Percentiles rank a stretch among this genome's conserved stretches.
Conservation (phyloP, 1,284 basidiomycete species). For the Malassezia vespertilionis region DNA sequence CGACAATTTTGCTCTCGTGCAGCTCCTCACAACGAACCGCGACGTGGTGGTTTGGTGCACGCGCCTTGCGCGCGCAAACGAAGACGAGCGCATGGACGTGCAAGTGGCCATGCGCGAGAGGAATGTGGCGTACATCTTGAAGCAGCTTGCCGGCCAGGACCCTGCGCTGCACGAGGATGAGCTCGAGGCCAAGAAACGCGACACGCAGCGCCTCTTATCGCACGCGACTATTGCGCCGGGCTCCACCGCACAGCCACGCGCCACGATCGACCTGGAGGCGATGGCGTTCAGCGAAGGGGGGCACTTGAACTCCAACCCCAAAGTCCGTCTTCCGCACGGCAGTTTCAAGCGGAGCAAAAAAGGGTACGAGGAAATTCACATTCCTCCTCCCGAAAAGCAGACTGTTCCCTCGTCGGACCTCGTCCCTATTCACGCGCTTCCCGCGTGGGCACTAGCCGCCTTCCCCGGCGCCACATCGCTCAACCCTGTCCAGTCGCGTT, state of each 20-base stretch:
- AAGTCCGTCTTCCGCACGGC: slow-evolving; percentile 90
- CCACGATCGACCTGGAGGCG: slow-evolving; percentile 75
- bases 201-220: slow-evolving; percentile 56
- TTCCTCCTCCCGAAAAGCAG: slow-evolving; percentile 81
- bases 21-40: slow-evolving; percentile 83
- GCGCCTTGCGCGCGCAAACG: slow-evolving; percentile 70
- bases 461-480: slow-evolving; percentile 58
- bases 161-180: slow-evolving; percentile 54
- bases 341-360: slow-evolving; percentile 94
- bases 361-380: slow-evolving; percentile 96
- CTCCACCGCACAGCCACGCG: slow-evolving; percentile 68
- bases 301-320: slow-evolving; percentile 95
- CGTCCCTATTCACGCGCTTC: slow-evolving; percentile 65
- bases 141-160: slow-evolving; percentile 55
- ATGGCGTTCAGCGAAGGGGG: slow-evolving; percentile 94
- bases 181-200: slow-evolving; percentile 55
- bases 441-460: slow-evolving; percentile 62
- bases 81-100: slow-evolving; percentile 75
- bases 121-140: slow-evolving; percentile 87
- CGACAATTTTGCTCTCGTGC: slow-evolving; percentile 76
- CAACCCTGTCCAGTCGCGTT: slow-evolving; percentile 63
- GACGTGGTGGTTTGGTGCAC: slow-evolving; percentile 98
- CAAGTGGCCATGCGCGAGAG: slow-evolving; percentile 98
- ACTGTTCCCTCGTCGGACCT: slow-evolving; percentile 55
- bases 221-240: slow-evolving; percentile 82